Evolutionary conservation across 225 moss, liverwort and hornwort species (phyloP).

Genomic region (Polytrichum commune): DNA sequence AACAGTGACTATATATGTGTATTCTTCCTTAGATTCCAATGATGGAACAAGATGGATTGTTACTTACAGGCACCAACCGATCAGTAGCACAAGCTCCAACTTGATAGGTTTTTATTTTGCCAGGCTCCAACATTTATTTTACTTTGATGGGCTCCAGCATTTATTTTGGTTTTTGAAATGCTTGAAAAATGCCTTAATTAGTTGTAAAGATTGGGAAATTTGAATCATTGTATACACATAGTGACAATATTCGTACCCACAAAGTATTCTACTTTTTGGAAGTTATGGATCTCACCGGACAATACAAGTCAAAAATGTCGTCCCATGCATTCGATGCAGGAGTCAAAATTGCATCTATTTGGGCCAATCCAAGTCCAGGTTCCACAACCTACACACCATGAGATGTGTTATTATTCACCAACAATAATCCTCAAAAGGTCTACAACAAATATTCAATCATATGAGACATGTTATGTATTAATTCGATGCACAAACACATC

Average conservation of each 20-base stretch:
- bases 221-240: too few relatives aligned
- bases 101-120: too few relatives aligned
- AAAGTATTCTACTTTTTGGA: background rate
- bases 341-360: constrained; percentile 39
- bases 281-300: constrained; percentile 13
- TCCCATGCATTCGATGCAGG: constrained; percentile 55
- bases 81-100: too few relatives aligned
- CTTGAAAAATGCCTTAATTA: background rate
- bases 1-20: background rate
- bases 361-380: constrained; percentile 42
- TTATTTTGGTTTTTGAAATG: too few relatives aligned
- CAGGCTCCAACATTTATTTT: too few relatives aligned
- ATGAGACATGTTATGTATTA: too few relatives aligned
- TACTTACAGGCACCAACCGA: background rate
- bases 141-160: too few relatives aligned
- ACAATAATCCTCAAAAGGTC: too few relatives aligned
- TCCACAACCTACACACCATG: constrained; percentile 28
- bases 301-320: constrained; percentile 44
- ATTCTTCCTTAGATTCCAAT: background rate
- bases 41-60: background rate
- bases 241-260: too few relatives aligned
- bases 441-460: too few relatives aligned
- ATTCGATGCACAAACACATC: too few relatives aligned
- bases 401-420: too few relatives aligned
- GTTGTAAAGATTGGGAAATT: background rate